Evolutionary conservation across 768 basidiomycete genomes (phyloP).

Genomic region (Macrolepiota fuliginosa): DNA sequence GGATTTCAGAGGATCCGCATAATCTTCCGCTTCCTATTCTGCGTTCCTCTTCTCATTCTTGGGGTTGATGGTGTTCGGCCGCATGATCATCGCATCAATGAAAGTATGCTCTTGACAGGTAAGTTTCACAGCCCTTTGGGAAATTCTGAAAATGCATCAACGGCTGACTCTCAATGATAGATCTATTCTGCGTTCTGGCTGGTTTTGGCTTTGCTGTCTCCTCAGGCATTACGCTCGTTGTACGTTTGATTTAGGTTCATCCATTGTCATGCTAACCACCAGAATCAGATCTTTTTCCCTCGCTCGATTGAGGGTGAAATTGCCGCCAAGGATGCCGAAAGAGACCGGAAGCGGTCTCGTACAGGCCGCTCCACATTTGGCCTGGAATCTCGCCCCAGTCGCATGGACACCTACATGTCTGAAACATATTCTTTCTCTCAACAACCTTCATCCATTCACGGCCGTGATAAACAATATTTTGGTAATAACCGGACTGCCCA

Average conservation of each 20-base stretch:
- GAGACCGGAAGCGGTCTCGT: constrained; percentile 35
- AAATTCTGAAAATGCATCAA: not conserved
- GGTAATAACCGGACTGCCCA: constrained; percentile 23
- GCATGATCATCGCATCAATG: constrained; percentile 58
- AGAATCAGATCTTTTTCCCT: constrained; percentile 75
- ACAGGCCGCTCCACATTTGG: constrained; percentile 24
- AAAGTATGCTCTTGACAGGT: constrained; percentile 55
- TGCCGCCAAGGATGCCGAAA: constrained; percentile 44
- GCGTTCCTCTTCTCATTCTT: constrained; percentile 60
- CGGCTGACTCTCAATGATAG: constrained; percentile 28
- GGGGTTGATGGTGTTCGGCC: constrained; percentile 66
- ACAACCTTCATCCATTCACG: not conserved
- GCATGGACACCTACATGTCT: constrained; percentile 12
- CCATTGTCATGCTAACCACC: not conserved
- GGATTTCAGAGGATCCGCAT: constrained; percentile 59
- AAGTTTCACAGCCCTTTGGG: constrained; percentile 2
- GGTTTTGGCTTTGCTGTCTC: constrained; percentile 64
- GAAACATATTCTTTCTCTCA: not conserved
- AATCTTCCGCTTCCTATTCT: constrained; percentile 72
- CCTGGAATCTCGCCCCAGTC: constrained; percentile 18
- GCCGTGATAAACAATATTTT: constrained; percentile 12
- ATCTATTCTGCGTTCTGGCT: constrained; percentile 56
- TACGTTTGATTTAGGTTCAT: constrained; percentile 27
- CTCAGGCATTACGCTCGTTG: constrained; percentile 72
- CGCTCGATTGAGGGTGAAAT: constrained; percentile 72